Evolutionary conservation across 2,329 filamentous ascomycete species (phyloP), one percentile per base, ranked within the genome.

Genomic region (Colletotrichum spaethianum): DNA sequence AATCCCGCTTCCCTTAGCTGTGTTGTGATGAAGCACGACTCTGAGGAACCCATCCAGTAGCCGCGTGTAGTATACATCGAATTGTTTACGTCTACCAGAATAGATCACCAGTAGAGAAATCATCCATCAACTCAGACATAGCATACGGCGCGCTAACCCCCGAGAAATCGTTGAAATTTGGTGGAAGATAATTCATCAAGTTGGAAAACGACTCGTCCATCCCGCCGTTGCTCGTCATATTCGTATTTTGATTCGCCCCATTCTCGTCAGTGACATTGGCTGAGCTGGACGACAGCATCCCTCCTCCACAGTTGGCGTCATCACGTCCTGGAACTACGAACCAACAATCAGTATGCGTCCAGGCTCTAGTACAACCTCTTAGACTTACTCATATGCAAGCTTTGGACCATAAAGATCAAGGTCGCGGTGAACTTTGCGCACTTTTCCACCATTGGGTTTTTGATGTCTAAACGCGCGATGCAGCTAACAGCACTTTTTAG

Each of bases 381-480:
- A 4, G 12, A 28, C 68, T 44, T 16, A 73, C 71, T n/a, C 4
- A 23, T 11, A 11, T 63, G 57, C 7, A 73, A 48, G 26, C 63
- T 67, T 26, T 67, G 63, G 0, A 73, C 48, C 36, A 64, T 50
- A 18, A 68, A 62, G 8, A 63, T 40, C 46, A 73, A 33, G 8
- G 63, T 68, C 12, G 72, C 69, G 2, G 60, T 48, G 5, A 73
- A 73, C 48, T 73, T 73, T 1, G 70, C 59, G 20, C 72, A 73
- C 23, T 72, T 72, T 33, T 73, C 63, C 1, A 73, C 59, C 59
- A 68, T 73, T 7, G 42, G 44, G 20, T 72, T 73, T 8, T 72
- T 60, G 3, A 26, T 62, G 31, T 73, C 72, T 6, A 73, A 28
- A 2, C 61, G 50, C 2, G 72, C 46, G 4, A 73, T 72, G 16